phyloP scores from a whole-genome alignment of 1,139 yeast species.

The Suhomyces ambrosiae region DNA sequence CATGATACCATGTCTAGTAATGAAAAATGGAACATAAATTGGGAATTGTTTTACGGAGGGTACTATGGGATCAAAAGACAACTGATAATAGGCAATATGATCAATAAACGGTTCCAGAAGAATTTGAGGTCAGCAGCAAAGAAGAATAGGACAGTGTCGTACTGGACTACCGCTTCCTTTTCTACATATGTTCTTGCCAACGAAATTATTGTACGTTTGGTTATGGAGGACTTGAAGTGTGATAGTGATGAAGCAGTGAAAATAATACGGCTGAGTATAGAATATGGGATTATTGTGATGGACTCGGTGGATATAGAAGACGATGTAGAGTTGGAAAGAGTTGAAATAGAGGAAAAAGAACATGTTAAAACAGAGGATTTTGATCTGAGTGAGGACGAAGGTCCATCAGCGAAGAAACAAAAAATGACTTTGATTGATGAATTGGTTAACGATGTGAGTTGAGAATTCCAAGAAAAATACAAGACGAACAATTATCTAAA shows the following conservation, averaged over 20 bases:
- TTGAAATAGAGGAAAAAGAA: background rate
- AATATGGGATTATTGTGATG: constrained; percentile 56
- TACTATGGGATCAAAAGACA: constrained; percentile 64
- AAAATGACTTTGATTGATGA: constrained; percentile 10
- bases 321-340: constrained; percentile 23
- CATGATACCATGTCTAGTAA: constrained; percentile 47
- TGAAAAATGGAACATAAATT: constrained; percentile 51
- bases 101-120: constrained; percentile 29
- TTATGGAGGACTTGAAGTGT: constrained; percentile 48
- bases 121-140: constrained; percentile 28
- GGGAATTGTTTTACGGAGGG: constrained; percentile 57
- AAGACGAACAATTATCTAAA: no score
- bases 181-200: constrained; percentile 62
- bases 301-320: constrained; percentile 39
- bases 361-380: background rate
- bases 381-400: background rate
- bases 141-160: constrained; percentile 48
- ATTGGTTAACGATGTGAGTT: constrained; percentile 5
- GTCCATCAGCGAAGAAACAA: constrained; percentile 3
- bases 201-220: constrained; percentile 56
- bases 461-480: no score
- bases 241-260: constrained; percentile 46
- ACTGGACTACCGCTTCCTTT: constrained; percentile 64
- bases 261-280: constrained; percentile 49
- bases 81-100: constrained; percentile 45